A percentile compares a stretch with the other conserved stretches of the same genome.
Evolutionary conservation across 345 rosid species (phyloP).

Genomic region (Barbarea vulgaris): DNA sequence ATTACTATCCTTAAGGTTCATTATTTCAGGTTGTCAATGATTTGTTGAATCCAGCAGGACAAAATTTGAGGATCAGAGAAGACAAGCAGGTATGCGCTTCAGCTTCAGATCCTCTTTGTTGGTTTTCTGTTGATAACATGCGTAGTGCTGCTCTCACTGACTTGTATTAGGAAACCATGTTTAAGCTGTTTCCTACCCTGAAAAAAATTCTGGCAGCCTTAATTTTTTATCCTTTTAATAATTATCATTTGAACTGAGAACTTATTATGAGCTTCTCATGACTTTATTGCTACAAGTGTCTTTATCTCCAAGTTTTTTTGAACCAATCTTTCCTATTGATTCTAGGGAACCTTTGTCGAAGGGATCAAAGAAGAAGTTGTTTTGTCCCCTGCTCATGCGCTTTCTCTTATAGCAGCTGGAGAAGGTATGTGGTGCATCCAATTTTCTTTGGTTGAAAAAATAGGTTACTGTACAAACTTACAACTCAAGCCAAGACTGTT

Average conservation of each 20-base stretch:
- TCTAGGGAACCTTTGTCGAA: constrained; percentile 96
- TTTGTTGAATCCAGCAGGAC: constrained; percentile 95
- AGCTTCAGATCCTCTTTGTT: constrained; percentile 18
- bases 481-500: constrained; percentile 5
- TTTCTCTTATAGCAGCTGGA: constrained; percentile 98
- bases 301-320: constrained; percentile 1
- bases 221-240: constrained; percentile 24
- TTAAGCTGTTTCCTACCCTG: constrained; percentile 6
- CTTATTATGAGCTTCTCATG: constrained; percentile 1
- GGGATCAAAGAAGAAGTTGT: constrained; percentile 99
- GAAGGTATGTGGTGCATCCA: constrained; percentile 65
- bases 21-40: constrained; percentile 89
- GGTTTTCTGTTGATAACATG: constrained; percentile 12
- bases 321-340: constrained; percentile 22
- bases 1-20: constrained; percentile 33
- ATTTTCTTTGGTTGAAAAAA: constrained; percentile 32
- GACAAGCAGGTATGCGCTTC: constrained; percentile 77
- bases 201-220: background rate
- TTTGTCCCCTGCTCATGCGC: constrained; percentile 97
- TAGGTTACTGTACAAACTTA: constrained; percentile 12
- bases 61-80: constrained; percentile 96
- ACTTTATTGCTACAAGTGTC: constrained; percentile 19
- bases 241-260: background rate
- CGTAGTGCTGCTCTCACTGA: constrained; percentile 8
- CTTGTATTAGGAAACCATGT: constrained; percentile 10